Evolutionary conservation across 345 rosid species (phyloP), one percentile per base, ranked within the genome.

Genomic region (Boechera stricta): DNA sequence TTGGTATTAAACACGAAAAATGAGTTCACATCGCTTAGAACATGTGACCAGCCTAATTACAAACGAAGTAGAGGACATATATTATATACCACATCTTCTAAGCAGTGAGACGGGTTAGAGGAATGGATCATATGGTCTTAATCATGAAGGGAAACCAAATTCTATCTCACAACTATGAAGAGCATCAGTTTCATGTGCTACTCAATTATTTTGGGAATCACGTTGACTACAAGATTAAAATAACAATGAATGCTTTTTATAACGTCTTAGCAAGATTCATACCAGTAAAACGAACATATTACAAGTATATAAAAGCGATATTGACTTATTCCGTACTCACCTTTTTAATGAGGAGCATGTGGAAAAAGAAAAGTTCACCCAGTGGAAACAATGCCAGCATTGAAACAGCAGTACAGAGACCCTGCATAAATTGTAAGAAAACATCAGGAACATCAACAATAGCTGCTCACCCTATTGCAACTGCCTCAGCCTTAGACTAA

Each of bases 301-400:
- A 67, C n/a, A 69, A 61, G 32, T 13, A 60, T 41, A 18, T 9
- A 12, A 39, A 35, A 29, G 12, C 32, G 5, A 65, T 21, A 28
- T 0, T 16, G 4, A 48, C 48, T 15, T 18, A 24, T 73, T 67
- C 38, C 5, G 0, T 5, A 80, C 90, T 74, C 52, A 94, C 99
- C 94, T 95, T 95, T 87, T 91, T 85, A 52, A 95, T 90, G 75
- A 95, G 87, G 75, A 95, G 86, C 82, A 95, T 67, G 87, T 95
- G 99, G 87, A 95, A 95, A 84, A 95, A 91, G 87, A 95, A 88
- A 67, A 95, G 98, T 86, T 95, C 99, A 56, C 94, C 92, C 74
- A 95, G 49, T 41, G 98, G 99, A 44, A 95, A 69, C 77, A 96
- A 89, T 33, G 99, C 99, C 69, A 95, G 84, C 74, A 95, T 75